Base-by-base conservation (phyloP, 2,329 filamentous ascomycete species). In the Mariannaea elegans region DNA sequence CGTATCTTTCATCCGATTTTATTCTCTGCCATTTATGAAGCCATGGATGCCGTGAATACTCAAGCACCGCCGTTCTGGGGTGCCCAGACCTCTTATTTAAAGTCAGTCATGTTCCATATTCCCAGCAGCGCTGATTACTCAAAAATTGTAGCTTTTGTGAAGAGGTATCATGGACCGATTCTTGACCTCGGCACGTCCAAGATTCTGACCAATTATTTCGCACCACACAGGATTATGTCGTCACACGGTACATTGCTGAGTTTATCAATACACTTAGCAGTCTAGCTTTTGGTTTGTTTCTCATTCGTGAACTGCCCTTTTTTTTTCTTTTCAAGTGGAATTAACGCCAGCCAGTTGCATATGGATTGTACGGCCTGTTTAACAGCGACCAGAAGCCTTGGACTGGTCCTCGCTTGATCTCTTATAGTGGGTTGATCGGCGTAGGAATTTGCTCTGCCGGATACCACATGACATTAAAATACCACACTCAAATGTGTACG, bases 201-300 rank as follows among this genome's bases (percentile, higher is more conserved):
- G 24, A 44, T 42, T 57, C 63, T 62, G 24, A 49, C 54, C 9
- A 12, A 13, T 36, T 19, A 12, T 41, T 14, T 31, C 9, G 10
- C 13, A 18, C 12, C n/a, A 44, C 7, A 19, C 34, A 74, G 73
- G 73, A 75, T 24, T 81, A 81, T 69, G 71, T 76, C 8, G 65
- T 81, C 12, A 80, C 78, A 8, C 68, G 75, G 18, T 80, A 78
- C 29, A 68, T 80, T 18, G 79, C 77, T 5, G 79, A 81, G 47
- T 80, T 81, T 34, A 75, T 80, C 63, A 81, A 81, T 58, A 80
- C 77, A 1, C 61, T 80, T 2, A 80, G 77, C 55, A 81, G 78
- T 52, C 61, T 77, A 1, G 64, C 73, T 4, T 81, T 75, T 49
- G 71, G 73, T 73, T 12, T 12, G 72, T 65, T 2, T 8, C 3